Base-by-base conservation (phyloP, 2,329 filamentous ascomycete species). In the Atkinsonella texensis region DNA sequence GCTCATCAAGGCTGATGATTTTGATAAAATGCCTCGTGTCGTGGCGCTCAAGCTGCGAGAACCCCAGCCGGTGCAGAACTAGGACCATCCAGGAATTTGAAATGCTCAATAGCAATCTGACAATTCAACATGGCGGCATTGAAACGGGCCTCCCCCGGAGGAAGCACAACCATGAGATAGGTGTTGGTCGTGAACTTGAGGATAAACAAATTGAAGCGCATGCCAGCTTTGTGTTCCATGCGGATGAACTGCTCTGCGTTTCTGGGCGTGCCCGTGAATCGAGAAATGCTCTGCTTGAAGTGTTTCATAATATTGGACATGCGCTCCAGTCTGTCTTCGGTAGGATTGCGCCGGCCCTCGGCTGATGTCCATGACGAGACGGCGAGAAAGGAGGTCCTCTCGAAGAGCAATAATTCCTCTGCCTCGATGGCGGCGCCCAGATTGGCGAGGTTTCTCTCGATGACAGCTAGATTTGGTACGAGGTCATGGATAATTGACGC, bases 241-340 rank as follows among this genome's bases (percentile, higher is more conserved):
- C 88, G 76, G 46, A 82, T 81, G 60, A 91, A 90, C 67, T 89
- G 86, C 68, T 89, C 87, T 4, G 84, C 83, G 57, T 86, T 87
- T 50, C 86, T 83, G n/a, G 86, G 85, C 28, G 85, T 86, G 47
- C 85, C 85, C 1, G 85, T 89, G 67, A 87, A 89, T 59, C 85
- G 82, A 52, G 80, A 83, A 54, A 80, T 79, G 56, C 74, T 81
- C 71, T 97, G 91, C 74, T 97, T 98, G 74, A 97, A 96, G 53
- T 91, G 90, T 72, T 98, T 98, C 70, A 98, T 86, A 63, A 98
- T 96, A 67, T 95, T 97, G 55, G 86, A 93, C 63, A 98, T 87
- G 59, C 78, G 85, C 74, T 98, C 93, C 61, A 95, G 89, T 2
- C 93, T 86, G 69, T 98, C 93, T 48, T 85, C 85, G 55, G 88